Evolutionary conservation across 139 green algal genomes (phyloP).

Genomic region (Picochlorum sp.): DNA sequence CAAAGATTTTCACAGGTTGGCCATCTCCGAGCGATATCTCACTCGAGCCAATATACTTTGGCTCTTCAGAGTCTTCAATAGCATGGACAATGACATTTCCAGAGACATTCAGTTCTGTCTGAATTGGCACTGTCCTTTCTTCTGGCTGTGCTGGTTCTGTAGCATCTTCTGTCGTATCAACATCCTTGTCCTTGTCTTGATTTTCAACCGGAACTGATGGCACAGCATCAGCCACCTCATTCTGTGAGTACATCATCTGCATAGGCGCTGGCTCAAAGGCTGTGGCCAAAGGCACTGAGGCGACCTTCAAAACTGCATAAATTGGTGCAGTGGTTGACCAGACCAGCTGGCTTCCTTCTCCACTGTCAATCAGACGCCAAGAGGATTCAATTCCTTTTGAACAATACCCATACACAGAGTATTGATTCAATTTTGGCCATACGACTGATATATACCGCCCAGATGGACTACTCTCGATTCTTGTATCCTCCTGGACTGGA

Average conservation of each 20-base stretch:
- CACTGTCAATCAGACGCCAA: slow-evolving; percentile 27
- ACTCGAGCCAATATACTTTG: slow-evolving; percentile 17
- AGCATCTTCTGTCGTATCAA: neutral
- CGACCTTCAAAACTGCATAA: slow-evolving; percentile 20
- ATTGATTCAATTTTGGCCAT: slow-evolving; percentile 21
- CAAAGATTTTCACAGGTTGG: slow-evolving; percentile 27
- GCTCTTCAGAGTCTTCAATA: slow-evolving; percentile 21
- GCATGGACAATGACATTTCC: slow-evolving; percentile 10
- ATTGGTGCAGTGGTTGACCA: slow-evolving; percentile 20
- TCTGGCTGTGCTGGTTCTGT: slow-evolving; percentile 14
- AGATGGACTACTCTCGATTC: slow-evolving; percentile 9
- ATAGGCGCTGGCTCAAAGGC: neutral
- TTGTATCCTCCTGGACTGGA: slow-evolving; percentile 5
- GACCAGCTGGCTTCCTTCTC: slow-evolving; percentile 20
- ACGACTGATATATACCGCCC: slow-evolving; percentile 19
- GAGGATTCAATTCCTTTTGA: slow-evolving; percentile 5
- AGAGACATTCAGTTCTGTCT: slow-evolving; percentile 6
- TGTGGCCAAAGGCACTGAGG: slow-evolving; percentile 14
- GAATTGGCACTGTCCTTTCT: neutral
- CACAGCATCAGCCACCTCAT: too few species aligned
- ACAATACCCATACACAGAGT: slow-evolving; percentile 16
- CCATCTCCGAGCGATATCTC: slow-evolving; percentile 16
- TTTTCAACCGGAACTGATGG: neutral
- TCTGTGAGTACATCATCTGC: too few species aligned
- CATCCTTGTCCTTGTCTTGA: neutral